These are phyloP conservation scores for Arthonia radiata DNA, from an alignment of 495 filamentous ascomycete genomes.

Conservation along the genomic window DNA sequence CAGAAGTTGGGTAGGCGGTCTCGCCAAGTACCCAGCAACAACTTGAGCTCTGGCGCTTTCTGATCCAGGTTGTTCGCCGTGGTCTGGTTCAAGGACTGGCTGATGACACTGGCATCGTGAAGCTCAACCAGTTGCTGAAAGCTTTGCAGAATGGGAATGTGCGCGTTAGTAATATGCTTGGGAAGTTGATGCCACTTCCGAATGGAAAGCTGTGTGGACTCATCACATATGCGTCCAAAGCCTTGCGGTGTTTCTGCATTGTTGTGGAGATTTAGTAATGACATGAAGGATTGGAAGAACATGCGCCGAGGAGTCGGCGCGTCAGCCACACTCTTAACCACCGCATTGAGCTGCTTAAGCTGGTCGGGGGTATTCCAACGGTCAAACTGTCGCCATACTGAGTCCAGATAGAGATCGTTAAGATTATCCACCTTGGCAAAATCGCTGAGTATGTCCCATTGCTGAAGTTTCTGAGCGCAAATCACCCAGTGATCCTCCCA, in stretches of 20 bases:
- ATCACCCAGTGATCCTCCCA: slow-evolving; percentile 99
- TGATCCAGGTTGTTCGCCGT: slow-evolving; percentile 66
- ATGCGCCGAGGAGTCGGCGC: slow-evolving; percentile 77
- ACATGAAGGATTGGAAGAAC: slow-evolving; percentile 98
- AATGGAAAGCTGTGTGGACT: slow-evolving; percentile 87
- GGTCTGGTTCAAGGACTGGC: slow-evolving; percentile 62
- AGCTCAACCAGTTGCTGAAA: slow-evolving; percentile 98
- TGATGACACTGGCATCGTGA: slow-evolving; percentile 92
- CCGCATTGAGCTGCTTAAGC: slow-evolving; percentile 64
- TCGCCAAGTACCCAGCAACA: slow-evolving; percentile 82
- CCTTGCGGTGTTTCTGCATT: slow-evolving; percentile 60
- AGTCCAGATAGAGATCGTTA: slow-evolving; percentile 87
- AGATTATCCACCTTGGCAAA: slow-evolving; percentile 99
- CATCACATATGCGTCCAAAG: slow-evolving; percentile 75
- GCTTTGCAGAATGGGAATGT: slow-evolving; percentile 84
- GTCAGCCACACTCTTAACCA: slow-evolving; percentile 91
- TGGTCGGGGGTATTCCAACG: slow-evolving; percentile 70
- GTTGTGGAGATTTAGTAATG: slow-evolving; percentile 70
- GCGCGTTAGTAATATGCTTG: slow-evolving; percentile 75
- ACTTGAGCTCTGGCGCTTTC: slow-evolving; percentile 86
- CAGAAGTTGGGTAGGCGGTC: slow-evolving; percentile 91
- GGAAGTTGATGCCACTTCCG: slow-evolving; percentile 96
- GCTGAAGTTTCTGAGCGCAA: slow-evolving; percentile 92
- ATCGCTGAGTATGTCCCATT: slow-evolving; percentile 91
- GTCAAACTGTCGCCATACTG: slow-evolving; percentile 80